phyloP scores from a whole-genome alignment of 2,329 filamentous ascomycete species.

The Aspergillus neotritici region DNA sequence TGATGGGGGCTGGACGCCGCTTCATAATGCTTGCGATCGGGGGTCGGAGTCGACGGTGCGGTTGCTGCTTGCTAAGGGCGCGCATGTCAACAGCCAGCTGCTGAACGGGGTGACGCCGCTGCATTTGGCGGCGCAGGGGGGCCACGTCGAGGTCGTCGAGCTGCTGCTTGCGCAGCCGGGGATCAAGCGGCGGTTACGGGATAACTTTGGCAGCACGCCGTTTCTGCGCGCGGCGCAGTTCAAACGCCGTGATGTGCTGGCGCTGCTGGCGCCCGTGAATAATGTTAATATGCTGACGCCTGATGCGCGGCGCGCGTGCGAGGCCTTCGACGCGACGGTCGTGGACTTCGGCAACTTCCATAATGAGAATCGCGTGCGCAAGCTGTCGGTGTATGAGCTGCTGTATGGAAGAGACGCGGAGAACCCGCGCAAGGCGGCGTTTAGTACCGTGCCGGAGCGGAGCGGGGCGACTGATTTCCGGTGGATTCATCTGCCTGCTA shows the following conservation, averaged over 20 bases:
- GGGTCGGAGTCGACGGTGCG: conserved; percentile 43
- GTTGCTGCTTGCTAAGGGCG: conserved; percentile 36
- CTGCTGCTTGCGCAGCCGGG: conserved; percentile 29
- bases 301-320: conserved; percentile 42
- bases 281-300: conserved; percentile 32
- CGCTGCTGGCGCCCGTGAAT: conserved; percentile 33
- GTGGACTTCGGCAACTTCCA: conserved; percentile 49
- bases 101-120: conserved; percentile 37
- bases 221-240: conserved; percentile 38
- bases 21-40: conserved; percentile 51
- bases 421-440: conserved; percentile 41
- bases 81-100: conserved; percentile 35
- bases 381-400: conserved; percentile 47
- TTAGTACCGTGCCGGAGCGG: conserved; percentile 44
- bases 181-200: conserved; percentile 28
- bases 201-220: conserved; percentile 38
- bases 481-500: conserved; percentile 52
- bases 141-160: conserved; percentile 34
- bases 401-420: conserved; percentile 48
- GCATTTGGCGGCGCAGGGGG: conserved; percentile 37
- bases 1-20: conserved; percentile 49
- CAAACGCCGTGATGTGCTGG: conserved; percentile 33
- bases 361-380: conserved; percentile 43
- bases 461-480: conserved; percentile 46
- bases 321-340: conserved; percentile 48